Evolutionary conservation across 2,329 filamentous ascomycete species (phyloP), one percentile per base, ranked within the genome.

Genomic region (Diaporthe australafricana): DNA sequence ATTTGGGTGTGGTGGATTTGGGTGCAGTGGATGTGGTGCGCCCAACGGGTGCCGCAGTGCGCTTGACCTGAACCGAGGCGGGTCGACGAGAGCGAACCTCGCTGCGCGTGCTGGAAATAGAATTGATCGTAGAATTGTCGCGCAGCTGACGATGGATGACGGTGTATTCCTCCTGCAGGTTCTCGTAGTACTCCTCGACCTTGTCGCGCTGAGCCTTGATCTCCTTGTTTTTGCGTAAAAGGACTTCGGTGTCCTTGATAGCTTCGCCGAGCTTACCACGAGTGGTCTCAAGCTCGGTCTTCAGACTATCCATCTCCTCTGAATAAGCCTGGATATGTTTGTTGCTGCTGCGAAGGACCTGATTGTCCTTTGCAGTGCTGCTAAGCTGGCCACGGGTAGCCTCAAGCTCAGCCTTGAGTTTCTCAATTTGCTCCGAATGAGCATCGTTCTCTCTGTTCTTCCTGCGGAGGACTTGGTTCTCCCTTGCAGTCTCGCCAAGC

Each of bases 41-140:
- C 27, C 16, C 11, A 11, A 30, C 16, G 12, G 32, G 20, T 57
- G 35, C 32, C 3, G 22, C 35, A 30, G 56, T 30, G 20, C 66
- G 66, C 30, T 27, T 92, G 69, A 93, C 89, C 17, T 92, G 90
- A 53, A 92, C 86, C 2, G 92, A 92, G 38, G 89, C 90, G 38
- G 89, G 82, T 56, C 32, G 42, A 92, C 86, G 56, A 86, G 88
- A 48, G 94, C 84, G 63, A 88, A 88, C 79, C 91, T 90, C 79
- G 90, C 88, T 73, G 83, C 83, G 20, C 78, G 17, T 83, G 75
- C 60, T 86, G 83, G 5, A 81, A 75, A 7, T 80, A 75, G 76
- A 78, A 47, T 63, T 73, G 50, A 75, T 70, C 56, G 73, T 76
- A 57, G 75, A 76, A n/a, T 76, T 74, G 32, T 76, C 75, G 56